phyloP scores from a whole-genome alignment of 2,329 filamentous ascomycete genomes.

The Trichoderma aggressivum region DNA sequence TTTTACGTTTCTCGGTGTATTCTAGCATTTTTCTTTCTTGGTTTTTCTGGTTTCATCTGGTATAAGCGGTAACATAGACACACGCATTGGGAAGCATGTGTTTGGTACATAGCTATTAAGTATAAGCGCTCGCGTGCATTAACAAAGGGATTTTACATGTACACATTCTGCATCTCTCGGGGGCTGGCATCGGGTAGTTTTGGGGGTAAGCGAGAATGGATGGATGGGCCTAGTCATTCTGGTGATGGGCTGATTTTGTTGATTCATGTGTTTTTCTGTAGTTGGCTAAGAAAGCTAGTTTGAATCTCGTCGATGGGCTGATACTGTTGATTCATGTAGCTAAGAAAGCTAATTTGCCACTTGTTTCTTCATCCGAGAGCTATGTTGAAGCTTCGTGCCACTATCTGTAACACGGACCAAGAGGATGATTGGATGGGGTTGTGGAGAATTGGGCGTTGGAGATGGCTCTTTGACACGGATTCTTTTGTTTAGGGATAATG shows the following conservation, averaged over 20 bases:
- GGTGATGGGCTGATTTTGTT: not conserved
- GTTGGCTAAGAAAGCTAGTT: not conserved
- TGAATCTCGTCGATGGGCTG: too few species aligned
- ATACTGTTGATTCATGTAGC: not conserved
- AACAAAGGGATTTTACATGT: not conserved
- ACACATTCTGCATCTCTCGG: not conserved
- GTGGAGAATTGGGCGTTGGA: not conserved
- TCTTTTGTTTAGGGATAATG: not conserved
- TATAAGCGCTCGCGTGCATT: not conserved
- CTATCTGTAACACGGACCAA: not conserved
- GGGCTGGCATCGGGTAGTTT: not conserved
- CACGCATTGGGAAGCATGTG: not conserved
- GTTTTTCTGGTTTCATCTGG: not conserved
- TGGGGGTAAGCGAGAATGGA: not conserved
- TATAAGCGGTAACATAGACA: slow-evolving; percentile 1
- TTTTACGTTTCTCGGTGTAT: not conserved
- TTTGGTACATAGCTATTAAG: not conserved
- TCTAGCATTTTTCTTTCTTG: not conserved
- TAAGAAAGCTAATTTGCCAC: not conserved
- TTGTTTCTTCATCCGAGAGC: not conserved
- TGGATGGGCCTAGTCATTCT: not conserved
- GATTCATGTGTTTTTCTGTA: not conserved
- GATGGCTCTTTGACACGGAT: not conserved
- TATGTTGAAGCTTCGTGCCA: not conserved
- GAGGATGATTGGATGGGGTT: not conserved